Base-by-base conservation (phyloP, 352 stramenopile genomes). In the Halophytophthora polymorphica region DNA sequence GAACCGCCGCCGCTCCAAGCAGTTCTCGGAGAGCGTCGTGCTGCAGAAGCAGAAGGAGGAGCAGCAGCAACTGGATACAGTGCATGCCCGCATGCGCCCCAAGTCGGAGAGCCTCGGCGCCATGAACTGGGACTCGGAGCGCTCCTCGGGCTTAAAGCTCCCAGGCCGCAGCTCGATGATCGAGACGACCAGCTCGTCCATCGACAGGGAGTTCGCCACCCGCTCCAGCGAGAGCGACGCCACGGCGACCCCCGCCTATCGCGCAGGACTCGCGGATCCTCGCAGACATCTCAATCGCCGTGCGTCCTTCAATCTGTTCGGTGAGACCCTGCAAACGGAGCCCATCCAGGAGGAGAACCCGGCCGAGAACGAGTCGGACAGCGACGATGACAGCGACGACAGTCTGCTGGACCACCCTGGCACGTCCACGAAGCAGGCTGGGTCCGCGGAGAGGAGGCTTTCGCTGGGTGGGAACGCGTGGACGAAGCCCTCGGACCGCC, bases 1-100 rank as follows among this genome's bases (percentile, higher is more conserved):
- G 35, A 69, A 89, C 37, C 77, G 77, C 38, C 68, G 77, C n/a
- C 72, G 81, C 11, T 89, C 77, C 0, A 91, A 91, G 58, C 81
- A 91, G 42, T 87, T 86, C 55, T 91, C 81, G 1, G 81, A 91
- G 44, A 88, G 66, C 40, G 64, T 88, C 11, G 73, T 85, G 37
- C 64, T 87, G 40, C 67, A 88, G 46, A 66, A 87, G n/a, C 72
- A 77, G 44, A 80, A 73, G 23, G 56, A 69, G 12, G 61, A 81
- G n/a, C 53, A 71, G 12, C 58, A 73, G 37, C 55, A 77, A 17
- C 36, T 52, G 7, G 58, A 71, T 5, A 58, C 39, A 25, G 25
- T 35, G 29, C 58, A 63, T 19, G 67, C 17, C 35, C 64, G 54
- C 52, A 63, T 67, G 56, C 74, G 71, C 28, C 66, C 74, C 10